Conservation (phyloP, 805 yeast genomes). For the Trichomonascus vanleenenianus region DNA sequence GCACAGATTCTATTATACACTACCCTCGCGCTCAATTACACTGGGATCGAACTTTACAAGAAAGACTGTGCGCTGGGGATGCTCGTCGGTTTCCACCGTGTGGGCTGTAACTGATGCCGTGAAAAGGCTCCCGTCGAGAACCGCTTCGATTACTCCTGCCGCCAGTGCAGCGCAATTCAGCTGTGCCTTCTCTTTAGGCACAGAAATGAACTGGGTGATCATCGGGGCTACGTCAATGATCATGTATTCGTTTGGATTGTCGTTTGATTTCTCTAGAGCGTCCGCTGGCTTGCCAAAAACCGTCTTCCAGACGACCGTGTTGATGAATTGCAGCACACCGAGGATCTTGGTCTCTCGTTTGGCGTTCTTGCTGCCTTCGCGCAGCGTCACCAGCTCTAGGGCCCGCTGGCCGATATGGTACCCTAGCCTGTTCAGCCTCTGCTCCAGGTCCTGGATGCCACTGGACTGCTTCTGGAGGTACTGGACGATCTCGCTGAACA, state of each 20-base stretch:
- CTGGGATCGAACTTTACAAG: slow-evolving; percentile 54
- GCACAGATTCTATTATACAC: neutral
- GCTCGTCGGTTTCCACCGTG: slow-evolving; percentile 51
- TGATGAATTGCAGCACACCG: slow-evolving; percentile 64
- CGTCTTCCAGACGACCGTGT: slow-evolving; percentile 63
- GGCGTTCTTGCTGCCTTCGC: slow-evolving; percentile 54
- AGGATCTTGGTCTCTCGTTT: slow-evolving; percentile 61
- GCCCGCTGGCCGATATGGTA: slow-evolving; percentile 68
- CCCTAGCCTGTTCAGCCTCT: slow-evolving; percentile 61
- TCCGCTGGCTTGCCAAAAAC: slow-evolving; percentile 70
- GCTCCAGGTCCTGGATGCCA: slow-evolving; percentile 52
- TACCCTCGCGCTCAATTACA: slow-evolving; percentile 16
- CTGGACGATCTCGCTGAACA: slow-evolving; percentile 64
- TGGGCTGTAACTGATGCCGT: slow-evolving; percentile 80
- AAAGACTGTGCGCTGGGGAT: slow-evolving; percentile 65
- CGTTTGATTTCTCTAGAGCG: slow-evolving; percentile 65
- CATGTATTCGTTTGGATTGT: slow-evolving; percentile 64
- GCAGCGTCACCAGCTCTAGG: slow-evolving; percentile 57
- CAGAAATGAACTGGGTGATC: slow-evolving; percentile 61
- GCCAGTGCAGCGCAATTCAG: slow-evolving; percentile 75
- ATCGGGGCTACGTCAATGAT: slow-evolving; percentile 70
- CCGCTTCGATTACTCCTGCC: slow-evolving; percentile 82
- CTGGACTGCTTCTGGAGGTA: slow-evolving; percentile 50
- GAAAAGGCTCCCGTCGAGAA: slow-evolving; percentile 64
- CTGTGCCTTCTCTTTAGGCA: slow-evolving; percentile 71